Evolutionary conservation across 2,329 filamentous ascomycete species (phyloP), one percentile per base, ranked within the genome.

Genomic region (Claviceps africana): DNA sequence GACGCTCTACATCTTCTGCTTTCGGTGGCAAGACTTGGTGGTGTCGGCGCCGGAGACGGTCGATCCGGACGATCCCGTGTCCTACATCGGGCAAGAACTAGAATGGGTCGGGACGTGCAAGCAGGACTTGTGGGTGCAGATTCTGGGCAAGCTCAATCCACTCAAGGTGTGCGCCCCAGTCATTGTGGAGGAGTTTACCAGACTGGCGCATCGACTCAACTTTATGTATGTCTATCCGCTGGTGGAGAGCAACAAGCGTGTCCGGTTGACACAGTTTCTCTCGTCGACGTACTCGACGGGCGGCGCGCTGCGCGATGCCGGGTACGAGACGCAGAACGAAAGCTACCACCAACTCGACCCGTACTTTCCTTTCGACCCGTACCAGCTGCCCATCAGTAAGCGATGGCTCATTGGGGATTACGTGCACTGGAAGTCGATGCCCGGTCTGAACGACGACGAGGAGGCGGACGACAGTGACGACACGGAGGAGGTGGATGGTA

Each of bases 321-420:
- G 68, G 2, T 65, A 65, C 50, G 68, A 70, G 40, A 65, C 69
- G 15, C 77, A 82, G 51, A 85, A 86, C 54, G 88, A 95, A 58
- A 82, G 83, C 56, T 85, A 82, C 61, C 83, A 91, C 61, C 85
- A 95, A 66, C 77, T 98, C 1, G 90, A 97, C 59, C 86, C 89
- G 0, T 96, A 95, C 66, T 98, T 97, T 62, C 93, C 93, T 0
- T 98, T 98, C 62, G 93, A 98, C 64, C 94, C 94, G 2, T 98
- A 97, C 66, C 85, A 91, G 61, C 73, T 98, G 48, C 90, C 90
- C 0, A 74, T 82, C 58, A 96, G 90, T 66, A 88, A 86, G 67
- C 78, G 82, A 54, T 97, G 93, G 94, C 71, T 98, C 13, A 85
- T 89, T 56, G 77, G 79, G 21, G 85, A 94, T 63, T 96, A 95